phyloP scores from a whole-genome alignment of 2,329 filamentous ascomycete genomes.

The Curvularia spicifera region DNA sequence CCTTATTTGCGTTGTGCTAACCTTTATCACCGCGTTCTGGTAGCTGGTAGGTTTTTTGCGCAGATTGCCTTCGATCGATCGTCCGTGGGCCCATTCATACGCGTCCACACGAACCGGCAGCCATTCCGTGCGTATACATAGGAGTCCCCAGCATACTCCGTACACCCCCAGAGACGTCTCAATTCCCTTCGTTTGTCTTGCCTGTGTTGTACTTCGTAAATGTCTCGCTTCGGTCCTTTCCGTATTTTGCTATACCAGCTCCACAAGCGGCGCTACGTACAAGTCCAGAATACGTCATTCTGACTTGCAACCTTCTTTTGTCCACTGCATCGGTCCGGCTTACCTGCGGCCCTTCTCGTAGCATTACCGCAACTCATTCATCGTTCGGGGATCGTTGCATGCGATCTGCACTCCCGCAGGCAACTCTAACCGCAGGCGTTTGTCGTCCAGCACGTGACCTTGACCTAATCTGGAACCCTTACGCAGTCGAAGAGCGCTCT shows the following conservation, averaged over 20 bases:
- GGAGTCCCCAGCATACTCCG: neutral
- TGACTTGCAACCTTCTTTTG: constrained; percentile 1
- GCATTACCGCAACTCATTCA: neutral
- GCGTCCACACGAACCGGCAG: neutral
- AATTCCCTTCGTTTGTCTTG: neutral
- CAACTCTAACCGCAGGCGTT: neutral
- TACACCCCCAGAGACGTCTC: neutral
- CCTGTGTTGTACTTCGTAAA: neutral
- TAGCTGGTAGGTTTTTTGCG: neutral
- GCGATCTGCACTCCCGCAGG: neutral
- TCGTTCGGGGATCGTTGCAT: neutral
- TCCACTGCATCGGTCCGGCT: neutral
- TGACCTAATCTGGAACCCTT: neutral
- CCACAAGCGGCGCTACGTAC: constrained; percentile 9
- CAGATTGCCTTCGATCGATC: neutral
- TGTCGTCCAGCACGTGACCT: neutral
- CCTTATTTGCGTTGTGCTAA: neutral
- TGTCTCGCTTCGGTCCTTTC: constrained; percentile 1
- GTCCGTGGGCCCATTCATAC: neutral
- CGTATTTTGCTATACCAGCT: constrained; percentile 1
- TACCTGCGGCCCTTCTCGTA: neutral
- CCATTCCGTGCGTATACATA: neutral
- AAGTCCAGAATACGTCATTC: constrained; percentile 5
- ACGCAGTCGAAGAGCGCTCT: neutral
- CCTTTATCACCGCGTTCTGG: neutral